Percentiles rank a stretch among this genome's conserved stretches.
Conservation (phyloP, 345 rosid species). For the Microthlaspi erraticum region DNA sequence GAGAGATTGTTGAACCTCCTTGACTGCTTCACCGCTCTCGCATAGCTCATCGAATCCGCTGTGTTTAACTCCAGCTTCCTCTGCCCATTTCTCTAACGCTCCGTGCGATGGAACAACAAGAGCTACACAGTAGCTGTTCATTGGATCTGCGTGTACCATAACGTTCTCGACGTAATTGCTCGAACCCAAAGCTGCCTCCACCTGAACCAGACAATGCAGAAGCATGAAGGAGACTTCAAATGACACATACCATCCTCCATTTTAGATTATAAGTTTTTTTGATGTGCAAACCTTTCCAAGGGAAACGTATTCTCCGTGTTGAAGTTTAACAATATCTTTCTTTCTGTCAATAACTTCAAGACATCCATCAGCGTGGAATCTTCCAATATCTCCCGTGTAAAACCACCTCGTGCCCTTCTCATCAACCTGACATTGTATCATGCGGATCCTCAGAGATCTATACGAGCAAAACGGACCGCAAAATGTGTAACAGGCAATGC, state of each 20-base stretch:
- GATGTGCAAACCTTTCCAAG: constrained; percentile 76
- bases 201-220: constrained; percentile 49
- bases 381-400: constrained; percentile 88
- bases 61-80: constrained; percentile 55
- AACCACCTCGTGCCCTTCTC: constrained; percentile 86
- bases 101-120: constrained; percentile 67
- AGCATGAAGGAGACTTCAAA: background rate
- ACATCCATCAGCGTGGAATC: constrained; percentile 86
- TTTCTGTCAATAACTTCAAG: constrained; percentile 91
- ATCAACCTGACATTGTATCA: constrained; percentile 64
- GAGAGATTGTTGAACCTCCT: constrained; percentile 71
- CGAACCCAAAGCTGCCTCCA: constrained; percentile 68
- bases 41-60: constrained; percentile 63
- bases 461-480: background rate
- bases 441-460: constrained; percentile 1
- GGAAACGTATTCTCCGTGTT: constrained; percentile 89
- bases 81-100: constrained; percentile 77
- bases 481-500: too few relatives aligned
- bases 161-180: constrained; percentile 69
- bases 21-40: constrained; percentile 58
- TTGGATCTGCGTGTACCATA: constrained; percentile 81
- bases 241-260: background rate
- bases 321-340: constrained; percentile 95
- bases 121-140: constrained; percentile 75
- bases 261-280: background rate